Evolutionary conservation across 495 filamentous ascomycete genomes (phyloP).

Genomic region (Aspergillus nanangensis): DNA sequence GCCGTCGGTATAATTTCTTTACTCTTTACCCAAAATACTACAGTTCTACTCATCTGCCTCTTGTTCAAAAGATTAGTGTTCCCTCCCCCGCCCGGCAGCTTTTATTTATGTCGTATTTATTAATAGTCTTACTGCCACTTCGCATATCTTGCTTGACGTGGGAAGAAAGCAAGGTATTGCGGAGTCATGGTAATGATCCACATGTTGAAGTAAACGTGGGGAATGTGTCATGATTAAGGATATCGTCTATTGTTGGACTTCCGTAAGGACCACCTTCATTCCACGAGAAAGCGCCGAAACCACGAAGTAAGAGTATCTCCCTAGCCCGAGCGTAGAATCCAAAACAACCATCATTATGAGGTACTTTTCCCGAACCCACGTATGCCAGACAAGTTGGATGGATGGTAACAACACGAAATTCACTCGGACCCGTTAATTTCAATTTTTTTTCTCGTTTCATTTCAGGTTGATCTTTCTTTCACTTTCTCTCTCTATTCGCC

Average conservation of each 20-base stretch:
- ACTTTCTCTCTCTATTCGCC: slow-evolving; percentile 6
- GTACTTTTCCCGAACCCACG: not conserved
- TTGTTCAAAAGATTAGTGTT: no score
- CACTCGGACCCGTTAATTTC: slow-evolving; percentile 6
- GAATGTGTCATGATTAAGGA: not conserved
- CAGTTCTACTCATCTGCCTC: no score
- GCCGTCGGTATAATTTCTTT: no score
- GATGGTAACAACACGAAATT: not conserved
- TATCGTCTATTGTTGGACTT: slow-evolving; percentile 2
- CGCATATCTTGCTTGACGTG: no score
- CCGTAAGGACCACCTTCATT: not conserved
- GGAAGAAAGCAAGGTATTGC: no score
- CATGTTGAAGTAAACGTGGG: not conserved
- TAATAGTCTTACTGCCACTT: no score
- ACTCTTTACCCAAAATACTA: no score
- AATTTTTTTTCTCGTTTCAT: slow-evolving; percentile 8
- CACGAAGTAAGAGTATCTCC: not conserved
- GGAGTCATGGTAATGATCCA: no score
- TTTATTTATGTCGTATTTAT: no score
- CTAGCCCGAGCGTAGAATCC: not conserved
- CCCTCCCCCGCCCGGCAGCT: no score
- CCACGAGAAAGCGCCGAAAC: slow-evolving; percentile 1
- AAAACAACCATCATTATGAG: not conserved
- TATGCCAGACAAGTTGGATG: not conserved
- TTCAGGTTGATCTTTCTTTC: slow-evolving; percentile 5